phyloP scores from a whole-genome alignment of 495 filamentous ascomycete species.

The Penicillium bialowiezense region DNA sequence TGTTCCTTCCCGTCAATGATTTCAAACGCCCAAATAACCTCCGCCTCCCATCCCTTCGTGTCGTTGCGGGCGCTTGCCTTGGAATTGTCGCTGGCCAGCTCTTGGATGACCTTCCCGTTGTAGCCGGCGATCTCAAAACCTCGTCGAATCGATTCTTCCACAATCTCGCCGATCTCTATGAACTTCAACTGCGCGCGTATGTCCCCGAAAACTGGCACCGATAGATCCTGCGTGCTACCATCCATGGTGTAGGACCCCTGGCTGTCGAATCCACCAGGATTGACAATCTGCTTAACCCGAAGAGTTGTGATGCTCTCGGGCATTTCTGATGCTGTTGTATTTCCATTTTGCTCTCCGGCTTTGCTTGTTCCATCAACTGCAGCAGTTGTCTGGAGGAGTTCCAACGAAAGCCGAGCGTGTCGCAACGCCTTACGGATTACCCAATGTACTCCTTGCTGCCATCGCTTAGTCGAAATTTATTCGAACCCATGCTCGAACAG shows the following conservation, averaged over 20 bases:
- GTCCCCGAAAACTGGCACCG: constrained; percentile 20
- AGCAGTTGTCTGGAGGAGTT: constrained; percentile 11
- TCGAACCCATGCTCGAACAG: no score
- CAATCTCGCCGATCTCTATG: neutral
- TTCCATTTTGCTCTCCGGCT: neutral
- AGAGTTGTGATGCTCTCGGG: constrained; percentile 9
- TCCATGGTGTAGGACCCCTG: constrained; percentile 10
- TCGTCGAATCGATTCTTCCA: constrained; percentile 10
- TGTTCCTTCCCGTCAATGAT: constrained; percentile 11
- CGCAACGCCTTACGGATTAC: constrained; percentile 12
- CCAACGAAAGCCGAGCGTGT: constrained; percentile 13
- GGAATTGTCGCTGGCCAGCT: constrained; percentile 10
- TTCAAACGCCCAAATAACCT: constrained; percentile 21
- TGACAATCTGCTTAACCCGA: constrained; percentile 15
- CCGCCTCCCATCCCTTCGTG: constrained; percentile 15
- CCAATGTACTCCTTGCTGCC: constrained; percentile 23
- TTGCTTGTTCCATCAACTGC: neutral
- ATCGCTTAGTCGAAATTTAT: neutral
- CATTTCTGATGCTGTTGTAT: neutral
- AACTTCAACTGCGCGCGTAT: constrained; percentile 13
- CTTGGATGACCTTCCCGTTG: constrained; percentile 13
- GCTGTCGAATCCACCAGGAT: constrained; percentile 17
- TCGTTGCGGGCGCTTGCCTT: constrained; percentile 17
- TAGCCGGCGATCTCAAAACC: neutral
- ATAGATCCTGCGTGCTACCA: constrained; percentile 5